Base-by-base conservation (phyloP, 129 eudicot species). In the Mikania micrantha region DNA sequence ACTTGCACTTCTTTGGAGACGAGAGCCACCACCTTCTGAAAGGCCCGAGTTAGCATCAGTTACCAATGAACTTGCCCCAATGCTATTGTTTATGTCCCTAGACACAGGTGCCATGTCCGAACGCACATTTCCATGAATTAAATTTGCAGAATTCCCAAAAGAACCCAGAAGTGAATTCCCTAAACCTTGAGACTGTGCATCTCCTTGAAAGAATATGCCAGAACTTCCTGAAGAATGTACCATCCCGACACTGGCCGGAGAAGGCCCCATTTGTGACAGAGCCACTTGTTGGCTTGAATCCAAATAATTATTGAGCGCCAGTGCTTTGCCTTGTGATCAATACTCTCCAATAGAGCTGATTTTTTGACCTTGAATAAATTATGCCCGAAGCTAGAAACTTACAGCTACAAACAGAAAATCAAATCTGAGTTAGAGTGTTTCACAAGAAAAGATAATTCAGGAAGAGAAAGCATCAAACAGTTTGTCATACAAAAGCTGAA, bases 41-140 rank as follows among this genome's bases (percentile, higher is more conserved):
- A 88, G 90, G 21, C 83, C 95, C 6, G 96, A 92, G 75, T 88
- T 93, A 65, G 99, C 92, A 87, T 89, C 96, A 67, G 99, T 87
- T 5, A 89, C 96, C 73, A 89, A 78, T 41, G 96, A 93, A 76
- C 95, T 89, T 31, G 95, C 98, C 49, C 95, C 95, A 69, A 86
- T 80, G 82, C 91, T 88, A 57, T 91, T 82, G 52, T 71, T 85
- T 20, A 74, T 74, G 64, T 88, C 98, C 54, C 90, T 91, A 53
- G 86, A 86, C 67, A 78, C 72, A 0, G 89, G 89, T 60, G 79
- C 86, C 60, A 77, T 35, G 78, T 78, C 82, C 1, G 85, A 74
- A 31, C 79, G 84, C 65, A 77, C 75, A 58, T 73, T 81, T 69
- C 85, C 88, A 50, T 85, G 82, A 68, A 77, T 32, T 15, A 83